These are phyloP conservation scores for Acanthamoeba sp. DNA, from an alignment of 208 protist species.

Conservation along the genomic window DNA sequence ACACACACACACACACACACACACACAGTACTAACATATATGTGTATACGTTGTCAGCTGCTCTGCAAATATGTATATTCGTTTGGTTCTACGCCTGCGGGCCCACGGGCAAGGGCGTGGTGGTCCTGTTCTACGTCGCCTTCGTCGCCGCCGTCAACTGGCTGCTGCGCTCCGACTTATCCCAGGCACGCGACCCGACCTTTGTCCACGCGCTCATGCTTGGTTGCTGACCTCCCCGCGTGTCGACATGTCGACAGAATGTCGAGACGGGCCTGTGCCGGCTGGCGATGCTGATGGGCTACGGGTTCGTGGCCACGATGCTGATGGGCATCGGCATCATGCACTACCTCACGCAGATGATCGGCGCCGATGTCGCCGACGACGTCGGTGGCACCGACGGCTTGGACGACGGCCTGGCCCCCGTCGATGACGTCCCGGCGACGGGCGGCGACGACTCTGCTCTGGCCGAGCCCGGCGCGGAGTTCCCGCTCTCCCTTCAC, in stretches of 20 bases:
- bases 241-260: background rate
- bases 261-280: constrained; percentile 2
- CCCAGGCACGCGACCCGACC: background rate
- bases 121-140: background rate
- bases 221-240: background rate
- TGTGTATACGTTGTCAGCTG: too few relatives aligned
- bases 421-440: too few relatives aligned
- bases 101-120: background rate
- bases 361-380: background rate
- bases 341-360: background rate
- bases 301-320: background rate
- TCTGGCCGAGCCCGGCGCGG: background rate
- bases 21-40: too few relatives aligned
- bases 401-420: too few relatives aligned
- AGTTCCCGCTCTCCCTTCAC: background rate
- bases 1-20: too few relatives aligned
- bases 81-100: background rate
- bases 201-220: background rate
- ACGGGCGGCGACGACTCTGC: too few relatives aligned
- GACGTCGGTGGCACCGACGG: too few relatives aligned
- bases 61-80: background rate
- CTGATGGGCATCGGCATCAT: constrained; percentile 10
- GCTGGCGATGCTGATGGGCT: background rate
- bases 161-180: constrained; percentile 6
- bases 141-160: constrained; percentile 5